phyloP scores from a whole-genome alignment of 2,329 filamentous ascomycete species.

The Coniochaeta prunicola region DNA sequence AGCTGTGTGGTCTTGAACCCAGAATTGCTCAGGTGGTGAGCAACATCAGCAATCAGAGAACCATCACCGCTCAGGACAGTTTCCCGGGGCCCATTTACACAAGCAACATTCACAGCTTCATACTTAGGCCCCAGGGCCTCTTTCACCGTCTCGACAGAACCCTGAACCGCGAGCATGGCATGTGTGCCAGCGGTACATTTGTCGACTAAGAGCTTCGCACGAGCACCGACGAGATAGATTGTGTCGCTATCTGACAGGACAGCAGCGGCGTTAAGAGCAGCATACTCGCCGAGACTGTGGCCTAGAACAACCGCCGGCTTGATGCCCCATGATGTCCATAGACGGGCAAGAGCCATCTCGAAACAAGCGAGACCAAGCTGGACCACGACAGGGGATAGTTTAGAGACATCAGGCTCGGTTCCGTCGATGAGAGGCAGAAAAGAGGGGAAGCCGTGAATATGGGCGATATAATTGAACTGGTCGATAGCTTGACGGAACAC shows the following conservation, averaged over 20 bases:
- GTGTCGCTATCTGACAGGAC: conserved; percentile 65
- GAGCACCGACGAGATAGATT: conserved; percentile 62
- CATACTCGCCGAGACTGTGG: conserved; percentile 66
- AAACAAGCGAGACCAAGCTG: conserved; percentile 48
- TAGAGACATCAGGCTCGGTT: conserved; percentile 32
- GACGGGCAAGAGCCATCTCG: conserved; percentile 48
- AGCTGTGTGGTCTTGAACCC: conserved; percentile 37
- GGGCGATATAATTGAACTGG: conserved; percentile 47
- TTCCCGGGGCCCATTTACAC: conserved; percentile 68
- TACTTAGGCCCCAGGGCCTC: conserved; percentile 39
- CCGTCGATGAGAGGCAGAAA: conserved; percentile 46
- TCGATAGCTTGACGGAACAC: conserved; percentile 46
- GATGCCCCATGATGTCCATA: conserved; percentile 52
- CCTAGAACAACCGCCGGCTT: conserved; percentile 48
- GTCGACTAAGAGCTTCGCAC: conserved; percentile 57
- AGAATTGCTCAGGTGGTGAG: conserved; percentile 21
- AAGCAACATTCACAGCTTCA: conserved; percentile 47
- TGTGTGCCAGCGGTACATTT: conserved; percentile 62
- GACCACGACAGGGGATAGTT: conserved; percentile 40
- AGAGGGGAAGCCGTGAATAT: conserved; percentile 46
- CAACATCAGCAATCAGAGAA: conserved; percentile 34
- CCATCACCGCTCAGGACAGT: conserved; percentile 57
- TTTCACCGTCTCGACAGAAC: conserved; percentile 42
- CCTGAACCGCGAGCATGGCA: conserved; percentile 44
- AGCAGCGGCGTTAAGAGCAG: conserved; percentile 62